Evolutionary conservation across 2,329 filamentous ascomycete genomes (phyloP), one percentile per base, ranked within the genome.

Genomic region (Colletotrichum zoysiae): DNA sequence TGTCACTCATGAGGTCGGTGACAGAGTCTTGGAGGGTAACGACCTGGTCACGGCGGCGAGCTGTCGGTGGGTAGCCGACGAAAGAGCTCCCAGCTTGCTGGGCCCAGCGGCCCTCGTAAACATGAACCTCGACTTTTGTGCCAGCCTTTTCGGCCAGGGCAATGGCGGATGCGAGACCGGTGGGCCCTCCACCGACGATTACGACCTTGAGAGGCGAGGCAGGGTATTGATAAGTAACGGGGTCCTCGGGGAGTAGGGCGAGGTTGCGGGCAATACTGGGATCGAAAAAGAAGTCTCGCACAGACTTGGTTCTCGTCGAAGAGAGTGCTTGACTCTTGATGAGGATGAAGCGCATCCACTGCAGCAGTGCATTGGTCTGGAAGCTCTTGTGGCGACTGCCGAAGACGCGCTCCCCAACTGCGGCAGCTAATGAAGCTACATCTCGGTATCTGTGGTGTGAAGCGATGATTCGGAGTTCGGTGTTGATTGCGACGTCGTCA

Each of bases 221-320:
- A 0, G 77, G 78, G 59, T 79, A 81, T 18, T 73, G 70, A 59
- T 78, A 79, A 0, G 75, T 70, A 4, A 76, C 73, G 14, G 75
- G 75, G 26, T 78, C 77, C 1, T 69, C 61, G 1, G 76, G 77
- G 2, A 72, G 42, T 1, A 76, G 76, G 1, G 74, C 68, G 4
- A 77, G 57, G 42, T 79, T 79, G 2, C 77, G 74, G n/a, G 78
- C 75, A 23, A 81, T 51, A 0, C 78, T 77, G 7, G 79, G 78
- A 57, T 81, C 80, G 63, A 81, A 81, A 67, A 80, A 81, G 73
- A 81, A 81, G 68, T 81, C 78, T 14, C 79, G 70, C 14, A 79
- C 74, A 4, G 74, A 63, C 14, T 75, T 71, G 11, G 77, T 74
- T 12, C 75, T 74, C 11, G 78, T 75, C 3, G 75, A 75, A 20